Percentiles rank a stretch among this genome's conserved stretches.
Conservation (phyloP, 2,329 filamentous ascomycete species). For the Botrytis deweyae region DNA sequence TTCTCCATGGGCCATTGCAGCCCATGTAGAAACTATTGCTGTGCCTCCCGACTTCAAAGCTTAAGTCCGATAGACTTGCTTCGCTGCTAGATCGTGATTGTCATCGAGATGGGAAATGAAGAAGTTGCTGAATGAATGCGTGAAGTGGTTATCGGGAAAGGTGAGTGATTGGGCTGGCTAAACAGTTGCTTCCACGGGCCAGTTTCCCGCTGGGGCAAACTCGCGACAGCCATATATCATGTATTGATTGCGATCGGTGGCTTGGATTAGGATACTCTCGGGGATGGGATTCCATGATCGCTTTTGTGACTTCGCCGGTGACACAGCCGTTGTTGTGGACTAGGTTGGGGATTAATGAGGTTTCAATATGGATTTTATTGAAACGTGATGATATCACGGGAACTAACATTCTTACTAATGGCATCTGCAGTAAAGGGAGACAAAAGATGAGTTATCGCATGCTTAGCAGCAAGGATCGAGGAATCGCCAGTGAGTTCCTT, state of each 20-base stretch:
- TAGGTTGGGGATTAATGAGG: not conserved
- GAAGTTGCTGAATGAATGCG: not conserved
- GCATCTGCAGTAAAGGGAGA: not conserved
- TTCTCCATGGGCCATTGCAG: not conserved
- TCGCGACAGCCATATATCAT: not conserved
- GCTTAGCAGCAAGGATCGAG: not conserved
- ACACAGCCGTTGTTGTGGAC: not conserved
- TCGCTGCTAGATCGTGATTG: not conserved
- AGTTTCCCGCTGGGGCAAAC: not conserved
- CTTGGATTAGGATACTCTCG: not conserved
- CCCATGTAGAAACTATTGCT: not conserved
- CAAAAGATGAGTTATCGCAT: not conserved
- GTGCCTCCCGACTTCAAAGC: not conserved
- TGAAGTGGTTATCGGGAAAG: not conserved
- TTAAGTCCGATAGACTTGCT: not conserved
- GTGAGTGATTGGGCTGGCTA: not conserved
- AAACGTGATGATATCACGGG: not conserved
- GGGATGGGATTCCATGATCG: not conserved
- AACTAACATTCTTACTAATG: not conserved
- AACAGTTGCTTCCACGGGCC: not conserved
- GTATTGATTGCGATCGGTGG: not conserved
- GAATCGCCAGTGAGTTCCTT: not conserved
- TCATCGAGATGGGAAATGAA: not conserved
- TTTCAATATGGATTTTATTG: not conserved
- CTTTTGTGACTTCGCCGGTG: not conserved